phyloP scores from a whole-genome alignment of 75 land plant species.

The Ceratopteris richardii region DNA sequence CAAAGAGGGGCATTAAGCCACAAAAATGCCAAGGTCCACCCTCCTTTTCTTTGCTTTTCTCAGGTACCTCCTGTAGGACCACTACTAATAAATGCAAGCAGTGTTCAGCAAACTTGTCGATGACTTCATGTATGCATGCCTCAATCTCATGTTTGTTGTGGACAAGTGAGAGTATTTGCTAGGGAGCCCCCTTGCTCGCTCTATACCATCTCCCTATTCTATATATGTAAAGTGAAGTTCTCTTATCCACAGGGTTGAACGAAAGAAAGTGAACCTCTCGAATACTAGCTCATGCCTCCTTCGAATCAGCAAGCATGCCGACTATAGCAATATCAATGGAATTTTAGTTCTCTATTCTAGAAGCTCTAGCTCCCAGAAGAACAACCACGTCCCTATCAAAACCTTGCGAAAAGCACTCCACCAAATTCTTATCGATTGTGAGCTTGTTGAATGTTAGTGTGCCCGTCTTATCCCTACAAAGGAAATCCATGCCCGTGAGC shows the following conservation, averaged over 20 bases:
- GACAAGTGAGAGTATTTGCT: slow-evolving; percentile 19
- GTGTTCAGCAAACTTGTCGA: slow-evolving; percentile 44
- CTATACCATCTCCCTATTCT: slow-evolving; percentile 72
- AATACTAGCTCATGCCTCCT: slow-evolving; percentile 60
- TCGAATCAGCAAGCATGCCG: slow-evolving; percentile 55
- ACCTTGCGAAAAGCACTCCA: slow-evolving; percentile 25
- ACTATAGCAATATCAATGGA: slow-evolving; percentile 68
- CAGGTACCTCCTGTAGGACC: slow-evolving; percentile 29
- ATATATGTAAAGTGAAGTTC: slow-evolving; percentile 80
- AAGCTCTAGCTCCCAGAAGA: slow-evolving; percentile 53
- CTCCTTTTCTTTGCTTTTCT: slow-evolving; percentile 24
- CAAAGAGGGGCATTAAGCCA: slow-evolving; percentile 40
- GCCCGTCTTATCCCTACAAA: slow-evolving; percentile 94
- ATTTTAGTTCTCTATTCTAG: slow-evolving; percentile 61
- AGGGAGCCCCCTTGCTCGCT: slow-evolving; percentile 82
- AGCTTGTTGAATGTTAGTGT: too few species aligned
- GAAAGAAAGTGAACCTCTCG: slow-evolving; percentile 63
- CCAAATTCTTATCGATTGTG: too few species aligned
- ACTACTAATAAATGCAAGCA: slow-evolving; percentile 46
- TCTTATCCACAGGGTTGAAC: slow-evolving; percentile 80
- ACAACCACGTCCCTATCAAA: slow-evolving; percentile 41
- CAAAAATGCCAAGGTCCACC: slow-evolving; percentile 37
- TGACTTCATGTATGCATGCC: slow-evolving; percentile 33
- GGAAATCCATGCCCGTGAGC: slow-evolving; percentile 87
- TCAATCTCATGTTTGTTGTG: slow-evolving; percentile 23